These are phyloP conservation scores for Nicotiana sylvestris DNA, from an alignment of 257 asterid species.

Conservation along the genomic window DNA sequence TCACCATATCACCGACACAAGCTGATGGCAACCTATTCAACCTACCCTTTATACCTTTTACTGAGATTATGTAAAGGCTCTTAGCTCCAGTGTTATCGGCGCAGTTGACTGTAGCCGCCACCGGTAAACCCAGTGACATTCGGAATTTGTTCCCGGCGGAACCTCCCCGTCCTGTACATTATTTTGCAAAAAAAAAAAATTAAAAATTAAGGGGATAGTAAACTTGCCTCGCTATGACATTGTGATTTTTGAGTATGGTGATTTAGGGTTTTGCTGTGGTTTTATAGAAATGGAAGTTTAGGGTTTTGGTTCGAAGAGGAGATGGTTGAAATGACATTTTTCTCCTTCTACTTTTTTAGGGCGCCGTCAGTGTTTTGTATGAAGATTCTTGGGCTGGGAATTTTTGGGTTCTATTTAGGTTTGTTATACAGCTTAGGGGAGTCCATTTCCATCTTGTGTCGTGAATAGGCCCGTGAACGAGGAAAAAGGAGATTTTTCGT, in stretches of 20 bases:
- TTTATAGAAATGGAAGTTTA: slow-evolving; percentile 5
- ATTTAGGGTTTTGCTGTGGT: slow-evolving; percentile 11
- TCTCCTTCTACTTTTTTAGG: neutral
- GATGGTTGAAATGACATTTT: neutral
- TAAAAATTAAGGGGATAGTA: neutral
- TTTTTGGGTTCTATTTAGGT: neutral
- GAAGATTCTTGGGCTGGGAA: neutral
- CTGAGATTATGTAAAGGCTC: slow-evolving; percentile 56
- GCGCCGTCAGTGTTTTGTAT: neutral
- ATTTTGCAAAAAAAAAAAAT: neutral
- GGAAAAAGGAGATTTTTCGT: too few species aligned
- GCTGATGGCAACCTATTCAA: slow-evolving; percentile 62
- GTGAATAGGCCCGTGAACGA: neutral
- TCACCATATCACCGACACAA: slow-evolving; percentile 69
- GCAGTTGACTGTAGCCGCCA: slow-evolving; percentile 65
- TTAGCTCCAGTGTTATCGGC: slow-evolving; percentile 55
- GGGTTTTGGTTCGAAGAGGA: neutral
- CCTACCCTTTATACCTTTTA: slow-evolving; percentile 59
- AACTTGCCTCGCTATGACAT: slow-evolving; percentile 52
- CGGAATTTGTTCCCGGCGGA: slow-evolving; percentile 63
- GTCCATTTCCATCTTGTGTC: neutral
- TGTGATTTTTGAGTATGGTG: neutral
- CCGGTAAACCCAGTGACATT: slow-evolving; percentile 63
- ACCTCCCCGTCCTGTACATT: slow-evolving; percentile 54
- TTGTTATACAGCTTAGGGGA: neutral